These are phyloP conservation scores for Alternaria brassicae DNA, from an alignment of 2,329 filamentous ascomycete species.

Conservation along the genomic window DNA sequence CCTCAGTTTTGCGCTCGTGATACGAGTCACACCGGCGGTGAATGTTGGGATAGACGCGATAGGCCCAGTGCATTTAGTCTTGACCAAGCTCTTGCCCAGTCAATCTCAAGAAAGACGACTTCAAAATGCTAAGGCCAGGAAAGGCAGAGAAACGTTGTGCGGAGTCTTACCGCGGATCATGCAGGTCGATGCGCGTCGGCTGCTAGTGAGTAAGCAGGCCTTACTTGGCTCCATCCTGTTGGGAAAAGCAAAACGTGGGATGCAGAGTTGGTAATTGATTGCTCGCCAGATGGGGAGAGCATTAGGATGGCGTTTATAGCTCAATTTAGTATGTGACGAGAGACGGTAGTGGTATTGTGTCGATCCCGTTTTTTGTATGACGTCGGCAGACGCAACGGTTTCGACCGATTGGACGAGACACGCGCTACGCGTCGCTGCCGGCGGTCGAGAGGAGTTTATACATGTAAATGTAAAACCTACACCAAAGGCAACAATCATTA, in stretches of 20 bases:
- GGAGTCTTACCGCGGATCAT: background rate
- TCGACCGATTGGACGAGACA: constrained; percentile 7
- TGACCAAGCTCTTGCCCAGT: background rate
- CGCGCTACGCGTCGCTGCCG: background rate
- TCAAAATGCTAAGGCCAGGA: background rate
- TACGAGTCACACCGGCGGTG: background rate
- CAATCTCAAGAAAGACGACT: background rate
- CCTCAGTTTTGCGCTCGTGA: background rate
- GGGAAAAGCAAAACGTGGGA: background rate
- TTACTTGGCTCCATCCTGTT: background rate
- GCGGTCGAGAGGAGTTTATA: no score
- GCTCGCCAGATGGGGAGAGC: background rate
- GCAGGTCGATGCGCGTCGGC: background rate
- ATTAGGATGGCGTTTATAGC: background rate
- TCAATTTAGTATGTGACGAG: background rate
- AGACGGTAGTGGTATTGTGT: constrained; percentile 4
- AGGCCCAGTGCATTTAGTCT: no score
- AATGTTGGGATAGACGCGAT: constrained; percentile 1
- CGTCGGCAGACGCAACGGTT: background rate
- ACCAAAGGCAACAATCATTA: background rate
- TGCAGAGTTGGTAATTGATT: no score
- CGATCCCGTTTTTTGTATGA: background rate
- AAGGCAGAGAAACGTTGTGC: constrained; percentile 4
- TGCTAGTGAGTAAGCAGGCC: background rate
- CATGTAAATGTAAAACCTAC: no score